phyloP scores from a whole-genome alignment of 192 early-diverging fungal species.

The Thoreauomyces humboldtii region DNA sequence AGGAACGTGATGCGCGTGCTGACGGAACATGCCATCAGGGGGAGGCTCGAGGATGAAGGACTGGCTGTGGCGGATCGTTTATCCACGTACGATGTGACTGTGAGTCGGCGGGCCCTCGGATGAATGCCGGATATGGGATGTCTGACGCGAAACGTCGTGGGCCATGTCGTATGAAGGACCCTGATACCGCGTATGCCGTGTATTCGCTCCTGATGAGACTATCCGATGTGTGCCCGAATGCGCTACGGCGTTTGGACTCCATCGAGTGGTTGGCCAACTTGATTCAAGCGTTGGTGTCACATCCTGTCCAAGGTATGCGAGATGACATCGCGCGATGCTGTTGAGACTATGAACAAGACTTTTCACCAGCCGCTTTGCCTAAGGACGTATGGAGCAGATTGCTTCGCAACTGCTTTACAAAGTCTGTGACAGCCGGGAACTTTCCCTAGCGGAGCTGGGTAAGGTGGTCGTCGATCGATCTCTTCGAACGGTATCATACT shows the following conservation, averaged over 20 bases:
- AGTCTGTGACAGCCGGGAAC: conserved; percentile 54
- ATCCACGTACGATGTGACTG: neutral
- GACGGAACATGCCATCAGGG: conserved; percentile 4
- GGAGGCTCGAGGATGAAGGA: conserved; percentile 2
- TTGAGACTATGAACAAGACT: neutral
- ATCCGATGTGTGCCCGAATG: conserved; percentile 23
- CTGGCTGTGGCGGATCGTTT: neutral
- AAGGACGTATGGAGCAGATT: conserved; percentile 36
- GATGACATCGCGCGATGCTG: too few species aligned
- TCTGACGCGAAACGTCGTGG: neutral
- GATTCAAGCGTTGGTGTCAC: neutral
- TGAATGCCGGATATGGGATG: neutral
- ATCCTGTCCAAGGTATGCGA: neutral
- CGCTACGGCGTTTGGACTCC: conserved; percentile 28
- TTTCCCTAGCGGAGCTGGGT: conserved; percentile 53
- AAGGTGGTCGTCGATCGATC: too few species aligned
- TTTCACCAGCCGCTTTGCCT: neutral
- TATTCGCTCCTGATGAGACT: conserved; percentile 33
- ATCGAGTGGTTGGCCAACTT: conserved; percentile 24
- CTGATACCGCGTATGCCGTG: conserved; percentile 12
- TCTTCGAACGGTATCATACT: too few species aligned
- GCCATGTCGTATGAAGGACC: conserved; percentile 2
- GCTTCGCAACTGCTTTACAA: conserved; percentile 59
- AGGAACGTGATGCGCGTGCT: conserved; percentile 3
- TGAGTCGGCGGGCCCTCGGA: neutral